phyloP scores from a whole-genome alignment of 75 land plant genomes.

The Cunninghamia lanceolata region DNA sequence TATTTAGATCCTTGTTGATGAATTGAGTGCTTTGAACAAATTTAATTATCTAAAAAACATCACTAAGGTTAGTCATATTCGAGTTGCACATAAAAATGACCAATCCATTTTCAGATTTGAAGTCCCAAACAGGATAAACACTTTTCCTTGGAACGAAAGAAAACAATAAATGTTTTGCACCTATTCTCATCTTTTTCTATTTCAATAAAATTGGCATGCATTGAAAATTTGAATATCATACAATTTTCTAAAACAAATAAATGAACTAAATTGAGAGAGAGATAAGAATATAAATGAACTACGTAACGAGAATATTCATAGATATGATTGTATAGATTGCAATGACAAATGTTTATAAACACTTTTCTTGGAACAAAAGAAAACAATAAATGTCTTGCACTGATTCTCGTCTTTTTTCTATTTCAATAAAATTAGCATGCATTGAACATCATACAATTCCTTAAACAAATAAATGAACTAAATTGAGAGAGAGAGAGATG shows the following conservation, averaged over 20 bases:
- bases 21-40: conserved; percentile 39
- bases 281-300: no score
- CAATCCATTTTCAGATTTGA: not conserved
- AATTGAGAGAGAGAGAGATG: not conserved
- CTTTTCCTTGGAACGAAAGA: not conserved
- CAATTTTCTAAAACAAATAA: not conserved
- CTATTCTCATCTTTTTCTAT: not conserved
- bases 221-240: no score
- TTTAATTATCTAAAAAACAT: not conserved
- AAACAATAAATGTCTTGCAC: no score
- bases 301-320: no score
- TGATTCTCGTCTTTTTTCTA: no score
- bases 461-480: no score
- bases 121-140: not conserved
- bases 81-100: not conserved
- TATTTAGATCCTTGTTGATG: conserved; percentile 41
- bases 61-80: not conserved
- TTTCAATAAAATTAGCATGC: no score
- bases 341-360: no score
- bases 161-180: not conserved
- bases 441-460: no score
- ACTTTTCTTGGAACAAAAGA: not conserved
- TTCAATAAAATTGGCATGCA: not conserved
- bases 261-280: not conserved
- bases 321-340: no score